Percentiles rank a stretch among this genome's conserved stretches.
Conservation (phyloP, 2,329 filamentous ascomycete genomes). For the Aspergillus texensis region DNA sequence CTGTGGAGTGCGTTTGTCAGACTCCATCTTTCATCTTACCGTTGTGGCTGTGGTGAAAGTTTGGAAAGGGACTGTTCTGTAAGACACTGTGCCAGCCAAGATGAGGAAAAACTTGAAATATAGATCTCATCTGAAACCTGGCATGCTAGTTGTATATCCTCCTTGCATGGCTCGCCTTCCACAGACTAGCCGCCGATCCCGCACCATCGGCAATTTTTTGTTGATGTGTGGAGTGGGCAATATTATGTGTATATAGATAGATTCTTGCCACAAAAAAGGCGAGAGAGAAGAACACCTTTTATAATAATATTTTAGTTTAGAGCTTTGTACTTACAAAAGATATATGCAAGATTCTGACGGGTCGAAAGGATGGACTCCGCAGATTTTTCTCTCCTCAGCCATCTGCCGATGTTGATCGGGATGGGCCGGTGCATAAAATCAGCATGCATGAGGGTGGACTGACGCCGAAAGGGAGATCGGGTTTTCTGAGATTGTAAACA, state of each 20-base stretch:
- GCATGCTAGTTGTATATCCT: neutral
- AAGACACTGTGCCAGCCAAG: neutral
- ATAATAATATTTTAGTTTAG: neutral
- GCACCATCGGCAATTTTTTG: neutral
- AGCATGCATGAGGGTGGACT: slow-evolving; percentile 4
- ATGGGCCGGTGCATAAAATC: neutral
- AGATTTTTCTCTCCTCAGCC: neutral
- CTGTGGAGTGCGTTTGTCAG: neutral
- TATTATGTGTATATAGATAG: neutral
- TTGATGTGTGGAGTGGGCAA: neutral
- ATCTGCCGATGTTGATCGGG: slow-evolving; percentile 2
- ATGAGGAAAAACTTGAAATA: neutral
- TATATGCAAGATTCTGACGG: neutral
- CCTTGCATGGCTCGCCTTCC: neutral
- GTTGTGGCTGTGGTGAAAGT: neutral
- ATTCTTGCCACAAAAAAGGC: neutral
- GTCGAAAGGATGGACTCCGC: neutral
- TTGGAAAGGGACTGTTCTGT: neutral
- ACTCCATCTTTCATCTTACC: neutral
- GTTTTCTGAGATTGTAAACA: neutral
- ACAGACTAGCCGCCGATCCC: neutral
- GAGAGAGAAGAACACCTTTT: neutral
- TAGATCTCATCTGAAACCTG: neutral
- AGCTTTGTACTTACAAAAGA: neutral
- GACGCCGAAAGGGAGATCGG: neutral